Evolutionary conservation across 768 basidiomycete genomes (phyloP), one percentile per base, ranked within the genome.

Genomic region (Lepiota subincarnata): DNA sequence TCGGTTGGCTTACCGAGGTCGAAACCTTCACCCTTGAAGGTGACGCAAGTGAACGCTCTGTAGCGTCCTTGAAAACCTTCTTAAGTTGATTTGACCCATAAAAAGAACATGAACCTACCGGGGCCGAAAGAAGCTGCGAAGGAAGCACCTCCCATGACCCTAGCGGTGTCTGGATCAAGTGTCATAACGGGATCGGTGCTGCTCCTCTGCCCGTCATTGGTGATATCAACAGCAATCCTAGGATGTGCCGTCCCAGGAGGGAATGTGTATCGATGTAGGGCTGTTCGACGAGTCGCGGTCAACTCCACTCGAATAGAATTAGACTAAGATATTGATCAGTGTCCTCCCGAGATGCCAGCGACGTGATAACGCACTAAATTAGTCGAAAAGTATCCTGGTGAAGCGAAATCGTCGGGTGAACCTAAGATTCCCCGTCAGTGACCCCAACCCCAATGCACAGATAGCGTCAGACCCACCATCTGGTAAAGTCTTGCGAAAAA

Each of bases 301-400:
- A 85, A 68, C 53, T 84, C 81, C 6, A 81, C 82, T 7, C 76
- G 78, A 20, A 84, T 76, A 8, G 69, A 72, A 20, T 76, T 83
- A 1, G 80, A 78, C 80, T 83, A 49, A 13, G 31, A 16, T 24
- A 28, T 6, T 13, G n/a, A 13, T 28, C 10, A 53, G 40, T 40
- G 45, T 13, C 31, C 18, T 16, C 14, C 1, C 34, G 7, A 46
- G 20, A 37, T 40, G 11, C 12, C 16, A 50, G 12, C 37, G 40
- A 18, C 44, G 28, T 5, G 26, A 11, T 11, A 31, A 62, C 70
- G 13, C 53, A 81, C 82, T 26, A 85, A 67, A 58, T 83, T 83
- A 1, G 80, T 77, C 0, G 82, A 74, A 61, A 86, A 86, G 62
- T 84, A 86, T 45, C 84, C 84, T 0, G 84, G 84, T 13, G 81